Conservation (phyloP, 2,329 filamentous ascomycete genomes). For the Calycina marina region DNA sequence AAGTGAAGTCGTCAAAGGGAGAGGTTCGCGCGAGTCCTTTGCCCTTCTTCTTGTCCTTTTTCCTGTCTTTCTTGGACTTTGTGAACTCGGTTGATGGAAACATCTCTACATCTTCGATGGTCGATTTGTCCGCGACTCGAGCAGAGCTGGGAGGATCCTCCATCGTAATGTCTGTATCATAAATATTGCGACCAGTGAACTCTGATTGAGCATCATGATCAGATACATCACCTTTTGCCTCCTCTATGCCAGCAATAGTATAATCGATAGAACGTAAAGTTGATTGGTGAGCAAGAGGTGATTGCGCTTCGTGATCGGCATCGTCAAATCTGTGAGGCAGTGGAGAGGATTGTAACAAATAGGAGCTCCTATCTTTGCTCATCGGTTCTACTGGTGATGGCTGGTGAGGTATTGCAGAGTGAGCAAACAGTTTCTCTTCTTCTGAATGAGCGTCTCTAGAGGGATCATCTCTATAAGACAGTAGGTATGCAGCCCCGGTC, state of each 20-base stretch:
- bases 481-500: too few relatives aligned
- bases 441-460: too few relatives aligned
- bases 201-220: constrained; percentile 1
- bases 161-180: not conserved
- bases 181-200: not conserved
- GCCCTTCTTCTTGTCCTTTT: constrained; percentile 21
- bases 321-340: constrained; percentile 7
- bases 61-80: constrained; percentile 27
- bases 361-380: constrained; percentile 29
- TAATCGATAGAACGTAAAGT: constrained; percentile 2
- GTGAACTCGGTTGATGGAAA: too few relatives aligned
- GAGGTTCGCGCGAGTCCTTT: constrained; percentile 7
- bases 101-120: constrained; percentile 4
- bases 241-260: constrained; percentile 11
- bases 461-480: too few relatives aligned
- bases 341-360: constrained; percentile 27
- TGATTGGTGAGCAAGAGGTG: constrained; percentile 6
- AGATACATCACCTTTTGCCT: constrained; percentile 5
- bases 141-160: not conserved
- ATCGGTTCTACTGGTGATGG: constrained; percentile 27
- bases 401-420: constrained; percentile 13
- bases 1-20: constrained; percentile 7
- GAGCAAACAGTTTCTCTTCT: constrained; percentile 11
- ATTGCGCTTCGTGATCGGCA: constrained; percentile 8
- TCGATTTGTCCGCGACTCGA: constrained; percentile 1